phyloP scores from a whole-genome alignment of 768 basidiomycete genomes.

The Krasilnikovozyma curviuscula region DNA sequence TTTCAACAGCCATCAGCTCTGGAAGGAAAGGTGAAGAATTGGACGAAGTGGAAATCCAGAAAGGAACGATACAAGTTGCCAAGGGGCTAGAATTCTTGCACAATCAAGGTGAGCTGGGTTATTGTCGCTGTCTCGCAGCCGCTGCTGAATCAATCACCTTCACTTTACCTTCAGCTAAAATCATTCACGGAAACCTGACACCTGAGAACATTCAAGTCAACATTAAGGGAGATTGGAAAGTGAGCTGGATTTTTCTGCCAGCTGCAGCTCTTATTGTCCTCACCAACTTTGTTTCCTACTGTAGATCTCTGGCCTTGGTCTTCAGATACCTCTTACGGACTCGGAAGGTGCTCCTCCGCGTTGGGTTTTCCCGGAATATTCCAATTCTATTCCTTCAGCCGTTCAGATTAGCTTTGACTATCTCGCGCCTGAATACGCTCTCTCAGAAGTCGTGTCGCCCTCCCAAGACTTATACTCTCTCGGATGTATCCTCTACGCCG shows the following conservation, averaged over 20 bases:
- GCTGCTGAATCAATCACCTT: too few species aligned
- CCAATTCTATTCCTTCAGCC: neutral
- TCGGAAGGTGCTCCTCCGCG: constrained; percentile 51
- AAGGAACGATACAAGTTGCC: constrained; percentile 71
- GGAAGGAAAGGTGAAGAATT: constrained; percentile 37
- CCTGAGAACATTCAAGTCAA: constrained; percentile 81
- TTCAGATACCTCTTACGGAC: constrained; percentile 56
- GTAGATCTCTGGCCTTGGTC: constrained; percentile 47
- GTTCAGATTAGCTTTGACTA: neutral
- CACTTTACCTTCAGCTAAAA: too few species aligned
- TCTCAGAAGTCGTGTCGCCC: constrained; percentile 70
- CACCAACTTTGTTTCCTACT: neutral
- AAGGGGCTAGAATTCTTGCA: constrained; percentile 54
- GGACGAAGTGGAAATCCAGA: constrained; percentile 98
- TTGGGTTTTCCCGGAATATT: constrained; percentile 75
- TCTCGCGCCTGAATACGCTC: constrained; percentile 76
- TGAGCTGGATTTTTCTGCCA: too few species aligned
- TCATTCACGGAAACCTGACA: constrained; percentile 78
- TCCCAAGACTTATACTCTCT: constrained; percentile 66
- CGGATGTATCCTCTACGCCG: constrained; percentile 75
- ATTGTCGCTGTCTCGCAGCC: too few species aligned
- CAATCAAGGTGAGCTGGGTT: too few species aligned
- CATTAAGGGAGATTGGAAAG: constrained; percentile 94
- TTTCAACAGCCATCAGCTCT: constrained; percentile 26
- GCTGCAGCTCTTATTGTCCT: constrained; percentile 1